phyloP scores from a whole-genome alignment of 441 rosid species.

The Syzygium syzygioides region DNA sequence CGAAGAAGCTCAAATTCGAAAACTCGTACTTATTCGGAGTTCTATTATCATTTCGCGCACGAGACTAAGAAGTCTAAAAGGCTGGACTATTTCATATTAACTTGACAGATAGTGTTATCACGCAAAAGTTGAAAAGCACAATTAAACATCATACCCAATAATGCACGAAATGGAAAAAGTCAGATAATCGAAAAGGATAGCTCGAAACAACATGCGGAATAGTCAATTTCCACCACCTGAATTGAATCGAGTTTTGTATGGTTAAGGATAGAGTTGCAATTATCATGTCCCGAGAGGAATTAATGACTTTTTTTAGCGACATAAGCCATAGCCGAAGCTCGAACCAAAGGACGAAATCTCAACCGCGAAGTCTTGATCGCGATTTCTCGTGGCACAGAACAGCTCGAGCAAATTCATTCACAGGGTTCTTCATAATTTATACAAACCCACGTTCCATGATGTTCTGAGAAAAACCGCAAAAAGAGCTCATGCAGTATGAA shows the following conservation, averaged over 20 bases:
- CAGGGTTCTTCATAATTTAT: neutral
- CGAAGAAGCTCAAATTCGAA: neutral
- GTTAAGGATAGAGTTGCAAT: neutral
- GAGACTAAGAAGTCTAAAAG: neutral
- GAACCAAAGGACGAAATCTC: neutral
- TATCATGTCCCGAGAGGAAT: neutral
- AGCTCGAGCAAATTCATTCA: neutral
- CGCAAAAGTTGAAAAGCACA: neutral
- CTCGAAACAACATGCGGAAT: neutral
- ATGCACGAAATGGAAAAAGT: neutral
- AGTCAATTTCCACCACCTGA: neutral
- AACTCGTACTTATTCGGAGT: neutral
- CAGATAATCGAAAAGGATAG: neutral
- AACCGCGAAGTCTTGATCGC: neutral
- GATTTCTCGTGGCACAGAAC: neutral
- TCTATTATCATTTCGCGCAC: neutral
- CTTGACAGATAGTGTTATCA: neutral
- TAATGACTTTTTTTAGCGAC: neutral
- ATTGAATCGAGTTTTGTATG: neutral
- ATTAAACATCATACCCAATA: neutral
- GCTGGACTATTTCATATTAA: neutral
- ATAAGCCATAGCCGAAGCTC: neutral
- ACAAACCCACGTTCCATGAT: neutral
- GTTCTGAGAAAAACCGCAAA: neutral
- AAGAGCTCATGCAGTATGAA: neutral